Percentiles rank a stretch among this genome's conserved stretches.
Evolutionary conservation across 192 early-diverging fungal genomes (phyloP).

Genomic region (Linnemannia schmuckeri): DNA sequence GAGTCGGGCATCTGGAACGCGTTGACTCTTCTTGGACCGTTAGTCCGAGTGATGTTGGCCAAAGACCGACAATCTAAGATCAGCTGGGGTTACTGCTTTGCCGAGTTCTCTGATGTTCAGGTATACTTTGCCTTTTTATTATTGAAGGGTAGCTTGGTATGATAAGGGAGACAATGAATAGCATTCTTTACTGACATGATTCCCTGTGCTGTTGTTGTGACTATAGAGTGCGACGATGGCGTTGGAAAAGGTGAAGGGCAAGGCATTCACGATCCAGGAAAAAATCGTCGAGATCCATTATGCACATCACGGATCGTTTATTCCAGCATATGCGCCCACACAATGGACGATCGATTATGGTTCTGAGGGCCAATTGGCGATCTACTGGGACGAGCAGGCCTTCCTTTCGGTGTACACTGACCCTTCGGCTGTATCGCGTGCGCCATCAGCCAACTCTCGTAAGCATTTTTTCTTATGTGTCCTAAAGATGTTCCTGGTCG

Average conservation of each 20-base stretch:
- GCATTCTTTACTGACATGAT: background rate
- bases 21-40: conserved; percentile 31
- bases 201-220: background rate
- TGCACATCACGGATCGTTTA: conserved; percentile 70
- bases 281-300: conserved; percentile 61
- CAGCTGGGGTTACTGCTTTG: conserved; percentile 75
- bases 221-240: conserved; percentile 50
- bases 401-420: conserved; percentile 62
- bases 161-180: background rate
- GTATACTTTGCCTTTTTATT: conserved; percentile 28
- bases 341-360: conserved; percentile 65
- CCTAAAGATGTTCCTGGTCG: background rate
- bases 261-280: conserved; percentile 60
- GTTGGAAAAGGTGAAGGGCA: conserved; percentile 25
- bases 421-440: conserved; percentile 26
- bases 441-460: background rate
- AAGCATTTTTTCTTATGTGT: background rate
- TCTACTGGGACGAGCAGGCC: conserved; percentile 76
- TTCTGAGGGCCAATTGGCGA: conserved; percentile 55
- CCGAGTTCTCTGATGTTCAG: conserved; percentile 64
- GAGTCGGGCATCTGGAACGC: conserved; percentile 65
- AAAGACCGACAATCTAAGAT: conserved; percentile 70
- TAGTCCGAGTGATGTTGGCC: conserved; percentile 63
- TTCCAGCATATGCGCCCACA: conserved; percentile 72
- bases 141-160: background rate